Evolutionary conservation across 2,329 filamentous ascomycete genomes (phyloP).

Genomic region (Pseudocercospora fijiensis): DNA sequence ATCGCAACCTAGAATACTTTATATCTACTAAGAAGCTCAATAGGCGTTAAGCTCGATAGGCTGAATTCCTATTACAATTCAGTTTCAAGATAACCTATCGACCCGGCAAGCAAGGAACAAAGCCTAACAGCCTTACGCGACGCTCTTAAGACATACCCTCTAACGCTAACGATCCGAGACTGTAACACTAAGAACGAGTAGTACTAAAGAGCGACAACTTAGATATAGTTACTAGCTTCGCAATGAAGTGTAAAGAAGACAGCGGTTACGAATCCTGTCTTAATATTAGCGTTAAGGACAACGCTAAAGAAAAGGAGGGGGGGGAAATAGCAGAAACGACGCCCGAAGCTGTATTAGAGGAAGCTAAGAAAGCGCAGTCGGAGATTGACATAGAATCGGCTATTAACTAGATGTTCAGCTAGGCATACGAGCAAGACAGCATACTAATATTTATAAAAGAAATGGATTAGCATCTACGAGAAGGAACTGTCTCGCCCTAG

Average conservation of each 20-base stretch:
- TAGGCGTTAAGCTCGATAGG: background rate
- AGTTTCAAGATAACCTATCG: slow-evolving; percentile 8
- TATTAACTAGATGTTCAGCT: background rate
- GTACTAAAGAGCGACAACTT: background rate
- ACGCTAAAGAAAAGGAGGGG: too few relatives aligned
- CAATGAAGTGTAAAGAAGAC: background rate
- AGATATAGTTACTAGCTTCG: background rate
- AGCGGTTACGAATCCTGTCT: too few relatives aligned
- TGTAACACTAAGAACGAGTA: background rate
- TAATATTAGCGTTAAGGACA: background rate
- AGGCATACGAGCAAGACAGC: background rate
- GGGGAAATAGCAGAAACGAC: too few relatives aligned
- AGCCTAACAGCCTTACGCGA: background rate
- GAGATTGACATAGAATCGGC: background rate
- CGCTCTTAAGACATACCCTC: background rate
- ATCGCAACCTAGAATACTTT: slow-evolving; percentile 5
- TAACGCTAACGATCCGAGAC: background rate
- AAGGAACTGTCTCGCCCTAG: background rate
- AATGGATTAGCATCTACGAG: background rate
- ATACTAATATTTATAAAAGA: background rate
- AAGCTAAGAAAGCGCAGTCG: too few relatives aligned
- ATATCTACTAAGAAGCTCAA: background rate
- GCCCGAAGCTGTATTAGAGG: too few relatives aligned
- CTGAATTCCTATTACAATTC: background rate
- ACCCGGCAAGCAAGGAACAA: background rate